Conservation (phyloP, 2,329 filamentous ascomycete genomes). For the Ustulina deusta region DNA sequence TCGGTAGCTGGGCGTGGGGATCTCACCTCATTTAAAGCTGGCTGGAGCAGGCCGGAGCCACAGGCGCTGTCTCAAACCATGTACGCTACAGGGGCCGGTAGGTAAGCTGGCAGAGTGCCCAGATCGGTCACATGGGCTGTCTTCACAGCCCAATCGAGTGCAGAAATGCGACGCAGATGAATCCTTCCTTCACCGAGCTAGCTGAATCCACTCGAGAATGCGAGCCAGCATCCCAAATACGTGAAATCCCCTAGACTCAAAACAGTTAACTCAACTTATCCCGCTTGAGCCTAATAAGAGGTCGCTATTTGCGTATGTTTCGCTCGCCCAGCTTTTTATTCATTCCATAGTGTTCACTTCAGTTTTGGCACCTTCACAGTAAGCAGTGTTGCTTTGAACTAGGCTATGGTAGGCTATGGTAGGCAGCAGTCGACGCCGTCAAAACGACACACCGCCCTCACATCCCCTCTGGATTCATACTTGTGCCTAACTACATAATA, state of each 20-base stretch:
- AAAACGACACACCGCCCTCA: too few relatives aligned
- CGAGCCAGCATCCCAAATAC: not conserved
- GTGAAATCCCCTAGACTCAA: not conserved
- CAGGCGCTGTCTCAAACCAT: not conserved
- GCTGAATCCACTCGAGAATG: not conserved
- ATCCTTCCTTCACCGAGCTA: slow-evolving; percentile 12
- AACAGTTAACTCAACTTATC: not conserved
- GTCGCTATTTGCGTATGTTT: too few relatives aligned
- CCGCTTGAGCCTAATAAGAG: too few relatives aligned
- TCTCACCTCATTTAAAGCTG: slow-evolving; percentile 32
- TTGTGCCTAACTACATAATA: too few relatives aligned
- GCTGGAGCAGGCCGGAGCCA: slow-evolving; percentile 2
- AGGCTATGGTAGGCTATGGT: too few relatives aligned
- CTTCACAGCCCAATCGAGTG: slow-evolving; percentile 10
- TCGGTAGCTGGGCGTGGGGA: slow-evolving; percentile 14
- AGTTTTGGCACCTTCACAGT: too few relatives aligned
- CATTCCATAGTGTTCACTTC: too few relatives aligned
- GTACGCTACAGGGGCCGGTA: not conserved
- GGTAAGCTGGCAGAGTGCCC: not conserved
- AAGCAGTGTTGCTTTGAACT: too few relatives aligned
- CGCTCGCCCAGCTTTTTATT: too few relatives aligned
- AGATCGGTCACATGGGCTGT: slow-evolving; percentile 9
- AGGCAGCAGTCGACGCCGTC: too few relatives aligned
- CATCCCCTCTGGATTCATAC: too few relatives aligned
- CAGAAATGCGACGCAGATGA: not conserved